Base-by-base conservation (phyloP, 805 yeast species). In the Candida fluviatilis region DNA sequence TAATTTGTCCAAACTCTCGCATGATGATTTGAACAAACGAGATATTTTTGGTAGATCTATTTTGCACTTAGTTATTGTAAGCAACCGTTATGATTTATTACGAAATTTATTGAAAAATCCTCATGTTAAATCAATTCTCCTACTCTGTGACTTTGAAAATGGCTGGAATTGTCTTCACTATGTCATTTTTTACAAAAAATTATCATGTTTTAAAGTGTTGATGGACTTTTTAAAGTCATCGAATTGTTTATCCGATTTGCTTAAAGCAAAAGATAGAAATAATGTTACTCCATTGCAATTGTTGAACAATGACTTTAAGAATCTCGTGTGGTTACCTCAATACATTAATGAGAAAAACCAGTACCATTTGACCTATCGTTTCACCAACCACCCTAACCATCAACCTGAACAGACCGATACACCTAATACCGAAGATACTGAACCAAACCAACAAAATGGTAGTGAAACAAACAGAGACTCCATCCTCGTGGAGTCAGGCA, bases 81-180 rank as follows among this genome's bases (percentile, higher is more conserved):
- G 70, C 32, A 78, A 81, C 43, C 63, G 77, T 34, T 53, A 60
- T 34, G 78, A 74, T 39, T 52, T 67, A 18, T 59, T 84, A 13
- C 50, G 58, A 6, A 62, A 63, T 16, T 46, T 84, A 5, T 56
- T 83, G 28, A 67, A 65, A 37, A 71, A 73, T 44, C 68, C 72
- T 6, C 69, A 71, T 13, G 51, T 75, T 16, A 77, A 79, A 35
- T 34, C 38, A n/a, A 42, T 63, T 2, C 28, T 69, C 37, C 47
- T 71, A 2, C 48, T 60, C 0, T 59, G 66, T 2, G 96, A 90
- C 56, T 65, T 64, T 37, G 96, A 89, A 57, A 86, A 77, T 52
- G 84, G 87, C 2, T 89, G 95, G 83, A 84, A 85, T 31, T 77
- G 87, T 18, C 64, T 90, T 19, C 96, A 90, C 57, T 75, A 79